Conservation (phyloP, 495 filamentous ascomycete genomes). For the Chaetomium cochliodes region DNA sequence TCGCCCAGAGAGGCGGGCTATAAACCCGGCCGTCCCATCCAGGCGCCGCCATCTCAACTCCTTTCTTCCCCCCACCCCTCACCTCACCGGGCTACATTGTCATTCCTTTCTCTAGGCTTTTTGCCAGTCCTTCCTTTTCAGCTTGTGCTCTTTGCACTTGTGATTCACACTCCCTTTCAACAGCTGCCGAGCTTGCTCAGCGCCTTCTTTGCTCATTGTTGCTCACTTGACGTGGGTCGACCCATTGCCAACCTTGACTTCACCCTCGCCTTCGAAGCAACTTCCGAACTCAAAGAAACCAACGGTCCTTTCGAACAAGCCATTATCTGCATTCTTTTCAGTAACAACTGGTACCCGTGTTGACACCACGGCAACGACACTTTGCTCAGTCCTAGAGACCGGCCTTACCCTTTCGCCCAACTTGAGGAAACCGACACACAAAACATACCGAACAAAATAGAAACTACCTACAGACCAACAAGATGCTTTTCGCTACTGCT, state of each 20-base stretch:
- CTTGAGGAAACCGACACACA: background rate
- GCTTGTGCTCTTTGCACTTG: background rate
- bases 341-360: constrained; percentile 18
- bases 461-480: background rate
- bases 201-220: constrained; percentile 19
- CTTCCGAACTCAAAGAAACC: background rate
- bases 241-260: constrained; percentile 6
- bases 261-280: background rate
- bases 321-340: constrained; percentile 14
- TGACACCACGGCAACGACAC: constrained; percentile 11
- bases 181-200: constrained; percentile 23
- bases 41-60: background rate
- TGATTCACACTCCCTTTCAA: constrained; percentile 14
- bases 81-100: constrained; percentile 8
- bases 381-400: constrained; percentile 31
- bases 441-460: constrained; percentile 1
- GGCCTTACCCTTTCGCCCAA: background rate
- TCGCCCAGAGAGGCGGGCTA: constrained; percentile 8
- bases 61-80: background rate
- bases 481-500: constrained; percentile 28
- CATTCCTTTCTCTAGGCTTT: constrained; percentile 15
- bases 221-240: constrained; percentile 12
- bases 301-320: constrained; percentile 10
- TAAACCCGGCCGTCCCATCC: constrained; percentile 12
- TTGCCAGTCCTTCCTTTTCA: constrained; percentile 23